Evolutionary conservation across 352 stramenopile species (phyloP), one percentile per base, ranked within the genome.

Genomic region (Phytophthora brassicae): DNA sequence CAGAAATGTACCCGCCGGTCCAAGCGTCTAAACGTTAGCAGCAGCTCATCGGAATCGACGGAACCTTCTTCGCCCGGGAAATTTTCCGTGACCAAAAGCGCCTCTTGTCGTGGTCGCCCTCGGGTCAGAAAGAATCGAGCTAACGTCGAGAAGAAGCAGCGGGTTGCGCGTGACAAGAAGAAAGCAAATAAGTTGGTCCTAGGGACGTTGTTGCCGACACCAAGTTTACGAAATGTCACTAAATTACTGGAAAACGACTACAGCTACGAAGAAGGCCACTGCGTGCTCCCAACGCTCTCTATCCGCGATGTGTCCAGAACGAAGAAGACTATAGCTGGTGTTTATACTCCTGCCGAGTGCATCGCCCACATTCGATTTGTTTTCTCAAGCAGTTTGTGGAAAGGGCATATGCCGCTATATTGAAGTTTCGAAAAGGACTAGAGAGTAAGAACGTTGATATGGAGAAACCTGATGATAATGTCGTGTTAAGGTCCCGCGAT

Each of bases 311-410:
- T 60, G 5, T 31, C 31, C 0, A 38, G 47, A 19, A n/a, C 29
- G 2, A 61, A 61, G 22, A 61, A 55, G 17, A n/a, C 23, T 1
- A 54, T 49, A 13, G 23, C 54, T 5, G 43, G 54, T 2, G 28
- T 54, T 24, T 54, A 28, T 17, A 46, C 24, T 2, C 1, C 19
- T 4, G 7, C n/a, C 3, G 53, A 60, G 4, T 45, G 41, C 29
- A 22, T 39, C 2, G 17, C 9, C 3, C n/a, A 61, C 14, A 45
- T 60, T 48, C 42, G 23, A 0, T 61, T 33, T 11, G 6, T 54
- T 61, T 54, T 20, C 54, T 35, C 9, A 2, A 23, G 11, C 1
- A 22, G 17, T 61, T 55, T n/a, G 54, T 55, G 22, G 6, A n/a
- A n/a, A 62, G 55, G 49, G 31, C 31, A 0, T 35, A 55, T 17